Percentiles rank a stretch among this genome's conserved stretches.
Evolutionary conservation across 1,284 basidiomycete genomes (phyloP).

Genomic region (Golubevia sp.): DNA sequence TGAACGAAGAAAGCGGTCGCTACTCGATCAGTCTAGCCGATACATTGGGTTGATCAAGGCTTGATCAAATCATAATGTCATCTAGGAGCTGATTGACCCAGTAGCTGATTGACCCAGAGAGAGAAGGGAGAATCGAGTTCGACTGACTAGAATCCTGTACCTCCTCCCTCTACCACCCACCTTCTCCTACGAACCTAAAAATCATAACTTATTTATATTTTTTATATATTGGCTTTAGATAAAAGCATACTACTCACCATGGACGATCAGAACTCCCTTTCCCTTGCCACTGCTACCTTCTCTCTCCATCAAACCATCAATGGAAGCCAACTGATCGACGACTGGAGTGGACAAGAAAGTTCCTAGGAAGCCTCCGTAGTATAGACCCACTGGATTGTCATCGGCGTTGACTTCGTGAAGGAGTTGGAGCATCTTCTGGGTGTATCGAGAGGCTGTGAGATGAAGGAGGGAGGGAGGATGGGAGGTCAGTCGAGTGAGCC

Average conservation of each 20-base stretch:
- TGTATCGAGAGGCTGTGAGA: conserved; percentile 67
- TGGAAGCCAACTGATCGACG: conserved; percentile 71
- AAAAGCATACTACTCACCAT: conserved; percentile 23
- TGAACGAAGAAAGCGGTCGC: too few species aligned
- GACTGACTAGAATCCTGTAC: too few species aligned
- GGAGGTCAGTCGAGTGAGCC: conserved; percentile 2
- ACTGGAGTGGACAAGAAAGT: conserved; percentile 72
- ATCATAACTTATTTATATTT: too few species aligned
- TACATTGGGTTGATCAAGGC: too few species aligned
- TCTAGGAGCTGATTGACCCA: too few species aligned
- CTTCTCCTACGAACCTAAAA: too few species aligned
- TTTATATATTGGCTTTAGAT: too few species aligned
- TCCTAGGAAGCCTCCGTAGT: conserved; percentile 86
- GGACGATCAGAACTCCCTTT: conserved; percentile 56
- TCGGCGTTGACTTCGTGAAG: conserved; percentile 90
- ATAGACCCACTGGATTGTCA: conserved; percentile 94
- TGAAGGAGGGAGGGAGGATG: neutral
- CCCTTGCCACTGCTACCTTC: conserved; percentile 50
- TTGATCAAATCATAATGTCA: too few species aligned
- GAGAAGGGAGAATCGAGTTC: too few species aligned
- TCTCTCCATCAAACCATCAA: conserved; percentile 52
- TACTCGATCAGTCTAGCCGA: too few species aligned
- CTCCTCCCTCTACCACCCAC: too few species aligned
- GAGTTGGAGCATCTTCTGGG: conserved; percentile 80
- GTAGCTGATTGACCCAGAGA: too few species aligned